Evolutionary conservation across 2,329 filamentous ascomycete species (phyloP), one percentile per base, ranked within the genome.

Genomic region (Colletotrichum sp.): DNA sequence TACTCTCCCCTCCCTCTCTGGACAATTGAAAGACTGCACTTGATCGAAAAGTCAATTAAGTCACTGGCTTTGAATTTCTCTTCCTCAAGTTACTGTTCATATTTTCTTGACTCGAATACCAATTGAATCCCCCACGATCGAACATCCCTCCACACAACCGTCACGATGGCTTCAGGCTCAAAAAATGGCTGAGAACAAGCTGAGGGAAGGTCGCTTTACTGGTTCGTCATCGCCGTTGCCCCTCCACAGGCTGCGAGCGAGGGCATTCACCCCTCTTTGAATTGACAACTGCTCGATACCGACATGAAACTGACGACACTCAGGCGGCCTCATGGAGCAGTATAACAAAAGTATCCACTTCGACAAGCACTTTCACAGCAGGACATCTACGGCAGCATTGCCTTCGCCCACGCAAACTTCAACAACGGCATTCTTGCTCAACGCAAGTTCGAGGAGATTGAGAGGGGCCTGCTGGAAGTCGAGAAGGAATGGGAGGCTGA

Each of bases 291-390:
- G 26, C 16, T 5, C 8, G 30, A 13, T n/a, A 16, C 10, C 9
- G 12, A 55, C 16, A 63, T 21, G 59, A 34, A 16, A 62, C 82
- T 85, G 68, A 84, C 78, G 77, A 24, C 57, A 18, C 63, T 73
- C 80, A 94, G 94, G 95, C 88, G 94, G 91, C 80, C 92, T 96
- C 79, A 98, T 98, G 95, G 90, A 93, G 77, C 89, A 94, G 79
- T 98, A 96, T 89, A 98, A 98, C 84, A 93, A 93, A 81, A 94
- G 91, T 70, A 93, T 98, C 80, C 92, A 91, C 83, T 96, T 94
- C 85, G 95, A 98, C 85, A 92, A 93, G 79, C 89, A 90, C 69
- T 93, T 98, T 80, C 95, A 95, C 87, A 92, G 76, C 91, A 97
- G 83, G 95, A 98, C 81, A 96, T 98, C 80, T 90, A 90, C 13